These are phyloP conservation scores for Boletus chippewaensis DNA, from an alignment of 1,284 basidiomycete genomes.

Conservation along the genomic window DNA sequence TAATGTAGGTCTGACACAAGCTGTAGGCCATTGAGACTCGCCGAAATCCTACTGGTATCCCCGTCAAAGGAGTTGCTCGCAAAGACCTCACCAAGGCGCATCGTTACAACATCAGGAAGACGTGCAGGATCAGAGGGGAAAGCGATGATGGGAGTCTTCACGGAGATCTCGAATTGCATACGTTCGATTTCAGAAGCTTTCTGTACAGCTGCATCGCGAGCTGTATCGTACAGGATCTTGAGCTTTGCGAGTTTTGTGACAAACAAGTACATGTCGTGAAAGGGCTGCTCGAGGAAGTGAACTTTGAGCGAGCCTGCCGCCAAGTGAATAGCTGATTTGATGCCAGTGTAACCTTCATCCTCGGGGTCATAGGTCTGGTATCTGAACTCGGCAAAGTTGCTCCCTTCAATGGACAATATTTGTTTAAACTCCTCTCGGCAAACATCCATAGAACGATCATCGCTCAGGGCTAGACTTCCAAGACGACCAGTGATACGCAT, in stretches of 20 bases:
- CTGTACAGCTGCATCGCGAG: slow-evolving; percentile 88
- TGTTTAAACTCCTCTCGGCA: slow-evolving; percentile 74
- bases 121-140: slow-evolving; percentile 70
- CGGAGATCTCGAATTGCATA: slow-evolving; percentile 87
- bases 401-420: slow-evolving; percentile 90
- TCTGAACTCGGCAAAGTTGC: slow-evolving; percentile 91
- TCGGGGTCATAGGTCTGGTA: slow-evolving; percentile 89
- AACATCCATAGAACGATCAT: slow-evolving; percentile 59
- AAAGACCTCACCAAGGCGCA: slow-evolving; percentile 86
- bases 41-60: slow-evolving; percentile 57
- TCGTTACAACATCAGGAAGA: slow-evolving; percentile 67
- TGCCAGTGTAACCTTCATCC: slow-evolving; percentile 64
- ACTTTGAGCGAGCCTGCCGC: slow-evolving; percentile 89
- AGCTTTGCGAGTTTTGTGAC: slow-evolving; percentile 83
- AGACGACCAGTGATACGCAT: slow-evolving; percentile 81
- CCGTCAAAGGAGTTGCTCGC: slow-evolving; percentile 76
- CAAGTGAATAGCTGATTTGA: slow-evolving; percentile 84
- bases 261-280: slow-evolving; percentile 84
- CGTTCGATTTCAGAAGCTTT: slow-evolving; percentile 82
- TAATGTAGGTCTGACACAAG: slow-evolving; percentile 66
- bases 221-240: slow-evolving; percentile 94
- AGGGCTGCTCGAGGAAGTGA: slow-evolving; percentile 82
- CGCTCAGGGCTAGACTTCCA: slow-evolving; percentile 80
- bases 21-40: slow-evolving; percentile 82
- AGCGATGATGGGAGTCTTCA: slow-evolving; percentile 91